Evolutionary conservation across 1,284 basidiomycete species (phyloP), one percentile per base, ranked within the genome.

Genomic region (Ceratobasidium sp.): DNA sequence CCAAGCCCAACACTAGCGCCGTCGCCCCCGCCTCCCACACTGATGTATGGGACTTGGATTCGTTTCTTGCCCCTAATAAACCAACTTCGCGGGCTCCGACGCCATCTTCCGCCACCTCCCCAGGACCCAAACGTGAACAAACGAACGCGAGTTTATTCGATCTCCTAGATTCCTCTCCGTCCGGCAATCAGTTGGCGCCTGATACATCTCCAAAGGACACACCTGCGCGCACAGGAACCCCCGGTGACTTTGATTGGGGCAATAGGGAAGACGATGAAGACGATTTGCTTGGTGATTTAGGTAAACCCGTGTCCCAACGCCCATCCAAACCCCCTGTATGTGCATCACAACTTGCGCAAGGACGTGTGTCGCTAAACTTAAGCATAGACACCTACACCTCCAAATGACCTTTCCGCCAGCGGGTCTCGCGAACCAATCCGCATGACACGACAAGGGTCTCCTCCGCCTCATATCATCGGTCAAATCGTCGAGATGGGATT

Each of bases 401-500:
- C 25, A 70, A 49, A 15, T 68, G 50, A n/a, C 69, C 43, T 53
- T 69, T 15, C 55, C 69, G 25, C 25, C 56, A 7, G 7, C 64
- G 10, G 32, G 50, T 58, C 71, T 25, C 50, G 68, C 55, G 73
- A 45, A 70, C 65, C 57, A 17, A 49, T 56, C 40, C 69, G 70
- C 25, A 64, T 69, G 34, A 55, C 76, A 0, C 79, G 83, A 27
- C 72, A 82, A 7, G 71, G 80, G 1, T 94, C 92, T 0, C 94
- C 93, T 0, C 94, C 94, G 0, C 94, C 94, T 0, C 95, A 97
- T 76, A 82, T 97, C 55, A 79, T 94, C 0, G 94, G 94, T 0
- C 90, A 93, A 76, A 87, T 96, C 32, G 90, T 96, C 38, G 93
- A 95, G 79, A 96, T 96, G 93, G 94, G 95, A n/a, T 96, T 96